Evolutionary conservation across 1,284 basidiomycete species (phyloP), one percentile per base, ranked within the genome.

Genomic region (Chalciporus piperatoides): DNA sequence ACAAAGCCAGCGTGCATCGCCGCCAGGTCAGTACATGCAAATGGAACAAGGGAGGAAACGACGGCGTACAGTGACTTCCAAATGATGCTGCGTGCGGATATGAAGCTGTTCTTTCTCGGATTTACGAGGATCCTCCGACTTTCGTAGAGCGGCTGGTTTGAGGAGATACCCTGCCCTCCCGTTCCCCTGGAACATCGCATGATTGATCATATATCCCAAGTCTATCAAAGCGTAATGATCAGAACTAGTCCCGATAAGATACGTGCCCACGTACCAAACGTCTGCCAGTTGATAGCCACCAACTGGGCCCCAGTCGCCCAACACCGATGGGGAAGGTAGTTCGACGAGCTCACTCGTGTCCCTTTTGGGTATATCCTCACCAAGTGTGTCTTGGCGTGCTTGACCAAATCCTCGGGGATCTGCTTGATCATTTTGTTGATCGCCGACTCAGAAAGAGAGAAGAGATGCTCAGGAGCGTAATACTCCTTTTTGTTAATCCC

Each of bases 221-320:
- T 96, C 92, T 92, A 62, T 19, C 46, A 11, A 30, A 24, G 50
- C 41, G n/a, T 8, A 9, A 35, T 5, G 15, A 51, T 25, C 49
- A 49, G 37, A 15, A 7, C 37, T 11, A 24, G 6, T 17, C 21
- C 36, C 30, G 19, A 23, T 15, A 23, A 6, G 37, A 6, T 8
- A 17, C 19, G 36, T 17, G 15, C 35, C 52, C 69, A 80, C 48
- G 40, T 58, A 92, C 91, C 92, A 58, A 86, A 86, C 0, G 94
- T 99, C 69, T 99, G 97, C 91, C 94, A 98, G 68, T 99, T 99
- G 54, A 99, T 79, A 6, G 97, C 93, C 0, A 97, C 94, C n/a
- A 99, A 70, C 69, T 99, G 96, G 14, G 86, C 84, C 0, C 96
- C 96, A 0, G 85, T 84, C 0, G 83, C 81, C 96, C 96, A 99